Evolutionary conservation across 2,329 filamentous ascomycete species (phyloP).

Genomic region (Thielaviopsis ethacetica): DNA sequence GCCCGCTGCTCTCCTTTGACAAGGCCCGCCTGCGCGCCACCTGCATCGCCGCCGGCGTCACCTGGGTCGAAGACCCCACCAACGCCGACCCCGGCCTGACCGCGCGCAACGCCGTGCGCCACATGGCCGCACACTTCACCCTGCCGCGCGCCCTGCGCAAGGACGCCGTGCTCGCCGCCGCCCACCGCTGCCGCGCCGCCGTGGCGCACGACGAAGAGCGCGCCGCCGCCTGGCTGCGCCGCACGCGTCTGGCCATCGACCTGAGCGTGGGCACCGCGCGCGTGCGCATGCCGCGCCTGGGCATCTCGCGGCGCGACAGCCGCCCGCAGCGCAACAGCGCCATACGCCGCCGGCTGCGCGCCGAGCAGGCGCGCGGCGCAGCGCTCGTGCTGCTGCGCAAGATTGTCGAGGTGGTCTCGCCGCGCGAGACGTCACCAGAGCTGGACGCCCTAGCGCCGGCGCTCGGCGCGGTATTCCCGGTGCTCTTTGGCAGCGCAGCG

Average conservation of each 20-base stretch:
- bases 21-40: constrained; percentile 62
- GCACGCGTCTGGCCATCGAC: too few relatives aligned
- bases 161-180: constrained; percentile 43
- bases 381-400: constrained; percentile 31
- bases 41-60: constrained; percentile 48
- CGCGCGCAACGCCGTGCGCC: constrained; percentile 61
- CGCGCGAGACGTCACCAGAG: constrained; percentile 27
- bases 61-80: constrained; percentile 74
- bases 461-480: constrained; percentile 33
- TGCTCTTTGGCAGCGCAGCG: constrained; percentile 18
- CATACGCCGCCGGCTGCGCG: too few relatives aligned
- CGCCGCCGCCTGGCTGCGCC: constrained; percentile 19
- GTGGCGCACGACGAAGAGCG: constrained; percentile 29
- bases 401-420: constrained; percentile 33
- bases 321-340: too few relatives aligned
- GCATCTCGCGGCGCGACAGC: too few relatives aligned
- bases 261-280: too few relatives aligned
- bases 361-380: constrained; percentile 14
- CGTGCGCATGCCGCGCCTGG: too few relatives aligned
- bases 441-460: constrained; percentile 28
- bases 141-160: constrained; percentile 58
- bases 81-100: constrained; percentile 68
- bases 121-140: constrained; percentile 31
- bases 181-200: constrained; percentile 32
- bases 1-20: constrained; percentile 52